Conservation (phyloP, 2,329 filamentous ascomycete genomes). For the Didymella keratinophila region DNA sequence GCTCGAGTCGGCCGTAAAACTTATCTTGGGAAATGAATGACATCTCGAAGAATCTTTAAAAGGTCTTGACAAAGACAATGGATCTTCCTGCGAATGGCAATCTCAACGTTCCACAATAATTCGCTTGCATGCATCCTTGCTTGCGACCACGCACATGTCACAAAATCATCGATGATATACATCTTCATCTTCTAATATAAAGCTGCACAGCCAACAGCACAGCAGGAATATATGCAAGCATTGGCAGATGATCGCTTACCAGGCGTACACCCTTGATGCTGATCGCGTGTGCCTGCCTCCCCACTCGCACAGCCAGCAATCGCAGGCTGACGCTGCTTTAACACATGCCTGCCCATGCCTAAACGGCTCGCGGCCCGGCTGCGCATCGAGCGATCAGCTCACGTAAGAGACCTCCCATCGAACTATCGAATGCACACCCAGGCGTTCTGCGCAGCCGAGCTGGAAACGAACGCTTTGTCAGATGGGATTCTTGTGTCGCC, state of each 20-base stretch:
- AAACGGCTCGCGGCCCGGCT: conserved; percentile 16
- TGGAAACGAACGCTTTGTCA: background rate
- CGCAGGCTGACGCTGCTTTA: conserved; percentile 5
- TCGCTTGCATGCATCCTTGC: conserved; percentile 1
- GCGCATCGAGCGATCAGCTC: conserved; percentile 19
- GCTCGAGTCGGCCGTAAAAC: background rate
- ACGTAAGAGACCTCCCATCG: conserved; percentile 12
- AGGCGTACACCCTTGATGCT: conserved; percentile 14
- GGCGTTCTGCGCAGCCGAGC: background rate
- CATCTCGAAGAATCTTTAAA: background rate
- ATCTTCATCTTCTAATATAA: background rate
- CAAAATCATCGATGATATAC: background rate
- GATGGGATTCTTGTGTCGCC: background rate
- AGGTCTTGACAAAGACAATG: background rate
- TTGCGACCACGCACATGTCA: background rate
- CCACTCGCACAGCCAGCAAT: conserved; percentile 4
- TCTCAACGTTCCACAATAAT: background rate
- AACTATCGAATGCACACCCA: conserved; percentile 11
- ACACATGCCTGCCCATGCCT: conserved; percentile 4
- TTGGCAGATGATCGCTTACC: conserved; percentile 18
- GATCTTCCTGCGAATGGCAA: background rate
- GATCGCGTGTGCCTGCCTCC: conserved; percentile 14
- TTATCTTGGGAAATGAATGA: background rate
- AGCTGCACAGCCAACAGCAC: conserved; percentile 6
- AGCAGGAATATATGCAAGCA: conserved; percentile 11